A percentile compares a stretch with the other conserved stretches of the same genome.
These are phyloP conservation scores for Thalia dealbata DNA, from an alignment of 176 grass and related monocot species.

Conservation along the genomic window DNA sequence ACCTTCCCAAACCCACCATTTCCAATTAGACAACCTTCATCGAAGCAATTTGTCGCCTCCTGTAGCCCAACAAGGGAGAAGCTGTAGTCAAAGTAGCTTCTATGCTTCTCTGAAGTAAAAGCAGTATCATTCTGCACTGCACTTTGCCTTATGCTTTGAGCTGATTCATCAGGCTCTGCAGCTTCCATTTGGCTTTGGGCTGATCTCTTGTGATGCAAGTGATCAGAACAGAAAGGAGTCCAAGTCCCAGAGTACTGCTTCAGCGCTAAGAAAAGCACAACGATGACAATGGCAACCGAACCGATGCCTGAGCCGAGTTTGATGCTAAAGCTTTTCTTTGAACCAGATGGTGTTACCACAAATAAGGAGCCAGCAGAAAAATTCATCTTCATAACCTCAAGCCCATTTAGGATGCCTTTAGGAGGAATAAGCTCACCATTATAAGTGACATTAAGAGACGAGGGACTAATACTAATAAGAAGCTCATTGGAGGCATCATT, in stretches of 20 bases:
- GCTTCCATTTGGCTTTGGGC: constrained; percentile 57
- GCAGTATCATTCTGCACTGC: no score
- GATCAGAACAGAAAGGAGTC: constrained; percentile 78
- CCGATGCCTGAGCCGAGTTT: constrained; percentile 60
- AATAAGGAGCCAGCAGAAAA: constrained; percentile 43
- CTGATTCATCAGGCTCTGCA: no score
- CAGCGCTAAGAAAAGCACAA: constrained; percentile 34
- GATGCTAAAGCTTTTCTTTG: constrained; percentile 46
- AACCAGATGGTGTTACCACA: constrained; percentile 29
- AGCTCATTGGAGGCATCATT: no score
- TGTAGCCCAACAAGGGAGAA: constrained; percentile 63
- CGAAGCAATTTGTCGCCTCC: constrained; percentile 81
- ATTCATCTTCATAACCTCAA: constrained; percentile 80
- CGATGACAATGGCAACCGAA: constrained; percentile 39
- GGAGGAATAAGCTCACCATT: constrained; percentile 39
- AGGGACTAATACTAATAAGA: no score
- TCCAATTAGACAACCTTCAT: constrained; percentile 87
- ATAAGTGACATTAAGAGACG: no score
- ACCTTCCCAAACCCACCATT: constrained; percentile 92
- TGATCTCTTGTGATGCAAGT: constrained; percentile 61
- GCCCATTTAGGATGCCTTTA: constrained; percentile 85
- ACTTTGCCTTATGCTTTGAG: no score
- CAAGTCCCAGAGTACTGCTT: constrained; percentile 48
- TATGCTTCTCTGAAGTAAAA: constrained; percentile 58
- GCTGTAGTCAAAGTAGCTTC: constrained; percentile 59